Conservation (phyloP, 257 asterid genomes). For the Solanum chilense region DNA sequence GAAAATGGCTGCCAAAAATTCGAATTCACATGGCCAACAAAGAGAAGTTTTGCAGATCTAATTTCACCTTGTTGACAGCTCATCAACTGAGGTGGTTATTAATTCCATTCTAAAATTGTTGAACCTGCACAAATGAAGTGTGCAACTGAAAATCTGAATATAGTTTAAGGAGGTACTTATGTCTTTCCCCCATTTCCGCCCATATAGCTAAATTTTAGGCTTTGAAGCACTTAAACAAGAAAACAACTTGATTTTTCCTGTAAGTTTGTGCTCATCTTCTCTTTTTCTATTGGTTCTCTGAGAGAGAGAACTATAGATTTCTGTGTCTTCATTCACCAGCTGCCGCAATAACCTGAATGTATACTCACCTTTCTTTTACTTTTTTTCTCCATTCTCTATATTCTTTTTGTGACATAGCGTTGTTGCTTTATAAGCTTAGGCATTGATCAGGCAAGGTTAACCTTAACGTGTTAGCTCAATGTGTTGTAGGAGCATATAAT, state of each 20-base stretch:
- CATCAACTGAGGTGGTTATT: not conserved
- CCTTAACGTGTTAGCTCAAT: not conserved
- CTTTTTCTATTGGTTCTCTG: not conserved
- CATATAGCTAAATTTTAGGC: not conserved
- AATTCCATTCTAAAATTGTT: not conserved
- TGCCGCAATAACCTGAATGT: not conserved
- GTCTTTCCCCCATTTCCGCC: not conserved
- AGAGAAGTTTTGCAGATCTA: not conserved
- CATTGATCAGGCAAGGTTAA: not conserved
- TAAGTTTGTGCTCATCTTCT: not conserved
- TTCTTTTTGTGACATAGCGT: not conserved
- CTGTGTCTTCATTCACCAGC: not conserved
- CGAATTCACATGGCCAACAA: not conserved
- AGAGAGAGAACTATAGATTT: not conserved
- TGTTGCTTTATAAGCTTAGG: not conserved
- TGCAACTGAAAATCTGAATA: not conserved
- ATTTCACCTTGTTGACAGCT: not conserved
- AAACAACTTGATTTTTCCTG: not conserved
- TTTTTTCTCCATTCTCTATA: not conserved
- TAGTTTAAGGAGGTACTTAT: not conserved
- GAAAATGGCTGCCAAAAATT: not conserved
- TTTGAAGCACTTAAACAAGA: not conserved
- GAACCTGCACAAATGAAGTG: not conserved
- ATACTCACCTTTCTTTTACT: not conserved
- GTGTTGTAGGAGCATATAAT: not conserved